Base-by-base conservation (phyloP, 257 asterid genomes). In the Scutellaria barbata region DNA sequence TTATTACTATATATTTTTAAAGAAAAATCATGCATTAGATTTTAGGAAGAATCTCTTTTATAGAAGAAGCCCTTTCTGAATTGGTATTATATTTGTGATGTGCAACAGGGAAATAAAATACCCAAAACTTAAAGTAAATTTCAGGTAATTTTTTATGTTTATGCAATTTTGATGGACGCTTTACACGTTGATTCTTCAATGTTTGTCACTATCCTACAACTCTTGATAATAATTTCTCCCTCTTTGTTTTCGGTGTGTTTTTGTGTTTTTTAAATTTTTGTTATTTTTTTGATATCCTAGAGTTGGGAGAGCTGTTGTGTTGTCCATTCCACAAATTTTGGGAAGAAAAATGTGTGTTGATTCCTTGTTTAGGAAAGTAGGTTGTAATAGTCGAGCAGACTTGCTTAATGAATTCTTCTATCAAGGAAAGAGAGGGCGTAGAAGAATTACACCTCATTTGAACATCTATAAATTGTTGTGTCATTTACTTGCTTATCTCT, bases 101-200 rank as follows among this genome's bases (percentile, higher is more conserved):
- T 92, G 97, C 64, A 90, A 90, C 78, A 88, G 76, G 89, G 90
- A 92, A 81, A 88, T 97, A 45, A 92, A 88, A 74, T 92, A 90
- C 74, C 98, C 98, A 8, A 86, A 90, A 68, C 98, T 92, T 81
- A 96, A 92, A 87, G 63, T 57, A 33, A 43, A 57, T 57, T 57
- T 57, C 45, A 57, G 63, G 63, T 57, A 57, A 57, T n/a, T 37
- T 4, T 30, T 57, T 57, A 55, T 7, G 43, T 64, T 65, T 10
- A 18, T 50, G 22, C 56, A 55, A 41, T 33, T 53, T 33, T 20
- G 41, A 13, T 54, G 11, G 61, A 20, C 30, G 37, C 47, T 71
- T 48, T 64, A 47, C 37, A 35, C 22, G 69, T 70, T 61, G 57
- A 47, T 18, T 46, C 57, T 53, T 58, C 76, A 35, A 20, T 33